A percentile compares a stretch with the other conserved stretches of the same genome.
Evolutionary conservation across 768 basidiomycete species (phyloP).

Genomic region (Termitomyces sp.): DNA sequence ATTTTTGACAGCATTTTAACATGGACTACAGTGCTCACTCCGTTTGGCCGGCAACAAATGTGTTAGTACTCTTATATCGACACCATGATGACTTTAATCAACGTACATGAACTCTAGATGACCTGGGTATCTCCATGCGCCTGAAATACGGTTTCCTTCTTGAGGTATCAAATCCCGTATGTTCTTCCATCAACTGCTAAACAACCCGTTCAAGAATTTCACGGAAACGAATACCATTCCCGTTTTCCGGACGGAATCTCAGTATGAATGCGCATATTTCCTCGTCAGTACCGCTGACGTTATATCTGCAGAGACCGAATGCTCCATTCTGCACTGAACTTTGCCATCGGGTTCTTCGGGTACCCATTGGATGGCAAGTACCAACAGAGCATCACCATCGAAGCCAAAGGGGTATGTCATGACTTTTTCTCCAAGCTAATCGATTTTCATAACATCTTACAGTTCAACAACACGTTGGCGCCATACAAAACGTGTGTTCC

Average conservation of each 20-base stretch:
- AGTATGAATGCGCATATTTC: slow-evolving; percentile 29
- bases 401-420: slow-evolving; percentile 48
- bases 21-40: slow-evolving; percentile 63
- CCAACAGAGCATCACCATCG: slow-evolving; percentile 74
- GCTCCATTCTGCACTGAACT: slow-evolving; percentile 61
- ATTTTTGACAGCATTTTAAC: slow-evolving; percentile 10
- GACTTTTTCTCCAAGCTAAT: slow-evolving; percentile 10
- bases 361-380: slow-evolving; percentile 71
- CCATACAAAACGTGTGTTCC: slow-evolving; percentile 69
- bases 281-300: neutral
- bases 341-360: slow-evolving; percentile 74
- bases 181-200: neutral
- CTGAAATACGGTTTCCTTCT: slow-evolving; percentile 80
- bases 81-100: neutral
- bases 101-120: slow-evolving; percentile 31
- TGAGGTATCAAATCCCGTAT: slow-evolving; percentile 31
- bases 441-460: neutral
- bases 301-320: slow-evolving; percentile 57
- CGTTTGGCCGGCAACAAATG: slow-evolving; percentile 84
- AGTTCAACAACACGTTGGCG: slow-evolving; percentile 84
- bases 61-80: slow-evolving; percentile 40
- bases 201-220: slow-evolving; percentile 41
- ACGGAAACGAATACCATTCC: slow-evolving; percentile 58
- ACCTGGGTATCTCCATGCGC: slow-evolving; percentile 66
- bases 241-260: slow-evolving; percentile 77